Evolutionary conservation across 176 grass and related monocot genomes (phyloP), one percentile per base, ranked within the genome.

Genomic region (Ensete ventricosum): DNA sequence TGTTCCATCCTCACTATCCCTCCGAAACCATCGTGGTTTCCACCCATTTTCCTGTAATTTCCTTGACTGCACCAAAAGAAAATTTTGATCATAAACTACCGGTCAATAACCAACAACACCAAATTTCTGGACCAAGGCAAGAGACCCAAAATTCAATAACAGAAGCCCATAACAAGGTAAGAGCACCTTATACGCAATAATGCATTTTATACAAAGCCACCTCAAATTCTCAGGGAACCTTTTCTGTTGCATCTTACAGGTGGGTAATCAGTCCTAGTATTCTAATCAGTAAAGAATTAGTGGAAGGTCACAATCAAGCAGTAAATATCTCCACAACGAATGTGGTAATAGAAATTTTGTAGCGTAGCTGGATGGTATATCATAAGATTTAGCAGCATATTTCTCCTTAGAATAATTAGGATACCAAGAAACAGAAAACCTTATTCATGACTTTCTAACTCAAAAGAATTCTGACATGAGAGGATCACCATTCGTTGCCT

Each of bases 21-120:
- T 89, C 27, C 67, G 29, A 12, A 93, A 93, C 87, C 90, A 93
- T 81, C 76, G 87, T 19, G 90, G 87, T 62, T 89, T 87, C 90
- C 90, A 93, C 1, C 90, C 90, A 71, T 77, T 84, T 11, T 93
- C 90, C 78, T 93, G 90, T 77, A 93, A 80, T 48, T 75, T 87
- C 64, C 76, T 84, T 27, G 90, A 82, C 90, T 93, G 84, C 19
- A 59, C 55, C 64, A 64, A 17, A 2, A 26, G 3, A 71, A 20
- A 76, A 55, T 12, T 21, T 4, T 11, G 19, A 63, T 52, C 68
- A 73, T 53, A 60, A 64, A 17, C 3, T 59, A 65, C 6, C 5
- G 24, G 16, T 22, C 11, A 53, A 67, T 4, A 2, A 8, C 22
- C 17, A 52, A 1, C 8, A 50, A 20, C 13, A 51, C 2, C 26